Conservation (phyloP, 208 protist species). For the Strigomonas galati region DNA sequence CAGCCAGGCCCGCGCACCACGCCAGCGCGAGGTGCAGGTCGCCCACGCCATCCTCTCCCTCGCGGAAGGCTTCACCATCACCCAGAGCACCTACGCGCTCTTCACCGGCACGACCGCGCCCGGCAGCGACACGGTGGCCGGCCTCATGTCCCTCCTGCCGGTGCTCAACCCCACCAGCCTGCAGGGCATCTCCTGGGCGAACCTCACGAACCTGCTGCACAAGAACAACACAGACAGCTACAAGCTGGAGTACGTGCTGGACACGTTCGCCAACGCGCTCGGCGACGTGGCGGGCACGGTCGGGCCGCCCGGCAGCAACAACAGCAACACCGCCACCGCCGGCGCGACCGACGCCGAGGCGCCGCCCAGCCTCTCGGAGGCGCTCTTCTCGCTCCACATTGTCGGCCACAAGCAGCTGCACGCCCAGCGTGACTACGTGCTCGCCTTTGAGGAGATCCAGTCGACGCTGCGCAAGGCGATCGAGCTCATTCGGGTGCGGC, state of each 20-base stretch:
- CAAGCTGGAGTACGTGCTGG: conserved; percentile 28
- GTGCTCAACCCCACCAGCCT: neutral
- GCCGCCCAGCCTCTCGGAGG: conserved; percentile 13
- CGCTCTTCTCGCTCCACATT: conserved; percentile 22
- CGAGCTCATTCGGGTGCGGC: conserved; percentile 12
- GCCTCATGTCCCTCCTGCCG: neutral
- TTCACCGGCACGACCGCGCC: neutral
- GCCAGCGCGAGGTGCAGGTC: neutral
- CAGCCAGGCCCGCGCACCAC: neutral
- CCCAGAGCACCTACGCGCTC: neutral
- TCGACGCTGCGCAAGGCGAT: conserved; percentile 16
- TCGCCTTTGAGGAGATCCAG: conserved; percentile 22
- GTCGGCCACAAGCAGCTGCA: conserved; percentile 16
- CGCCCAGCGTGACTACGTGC: conserved; percentile 22
- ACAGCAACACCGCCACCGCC: neutral
- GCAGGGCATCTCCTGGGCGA: conserved; percentile 4
- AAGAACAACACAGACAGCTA: conserved; percentile 17
- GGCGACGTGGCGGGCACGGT: conserved; percentile 18
- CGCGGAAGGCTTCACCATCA: neutral
- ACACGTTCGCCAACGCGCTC: conserved; percentile 19
- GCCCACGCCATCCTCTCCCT: neutral
- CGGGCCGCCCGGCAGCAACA: neutral
- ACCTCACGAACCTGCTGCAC: conserved; percentile 19
- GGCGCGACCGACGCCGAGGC: neutral
- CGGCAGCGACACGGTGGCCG: neutral